Evolutionary conservation across 805 yeast species (phyloP).

Genomic region (Candida rishiriensis): DNA sequence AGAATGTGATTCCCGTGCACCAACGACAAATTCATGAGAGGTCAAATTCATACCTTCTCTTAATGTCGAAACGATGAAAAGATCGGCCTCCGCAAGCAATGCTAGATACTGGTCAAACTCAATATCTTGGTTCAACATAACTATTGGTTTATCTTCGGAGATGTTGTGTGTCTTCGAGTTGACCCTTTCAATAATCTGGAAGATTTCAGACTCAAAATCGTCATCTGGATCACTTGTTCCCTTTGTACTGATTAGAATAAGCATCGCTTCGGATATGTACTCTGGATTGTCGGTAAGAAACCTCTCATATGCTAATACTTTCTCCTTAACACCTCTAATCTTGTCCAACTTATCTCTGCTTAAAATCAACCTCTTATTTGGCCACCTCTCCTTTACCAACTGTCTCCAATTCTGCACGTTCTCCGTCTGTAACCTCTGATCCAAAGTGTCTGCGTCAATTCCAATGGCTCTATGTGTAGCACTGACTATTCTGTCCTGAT

Average conservation of each 20-base stretch:
- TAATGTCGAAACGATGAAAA: constrained; percentile 82
- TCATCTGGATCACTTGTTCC: constrained; percentile 44
- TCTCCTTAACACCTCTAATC: constrained; percentile 84
- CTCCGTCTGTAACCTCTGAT: constrained; percentile 38
- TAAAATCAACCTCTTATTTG: constrained; percentile 63
- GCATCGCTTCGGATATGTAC: constrained; percentile 60
- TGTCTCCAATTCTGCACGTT: constrained; percentile 60
- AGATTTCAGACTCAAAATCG: constrained; percentile 67
- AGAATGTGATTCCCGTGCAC: constrained; percentile 65
- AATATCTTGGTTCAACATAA: constrained; percentile 81
- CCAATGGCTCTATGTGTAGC: constrained; percentile 71
- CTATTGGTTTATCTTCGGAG: constrained; percentile 77
- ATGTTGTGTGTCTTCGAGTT: constrained; percentile 72
- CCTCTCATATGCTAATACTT: constrained; percentile 78
- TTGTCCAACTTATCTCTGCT: constrained; percentile 86
- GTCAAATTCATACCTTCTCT: constrained; percentile 97
- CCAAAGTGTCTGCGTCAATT: constrained; percentile 61
- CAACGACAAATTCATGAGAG: constrained; percentile 87
- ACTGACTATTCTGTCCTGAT: constrained; percentile 51
- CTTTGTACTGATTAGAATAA: constrained; percentile 80
- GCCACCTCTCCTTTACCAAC: constrained; percentile 77
- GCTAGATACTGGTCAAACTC: constrained; percentile 89
- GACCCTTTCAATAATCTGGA: constrained; percentile 77
- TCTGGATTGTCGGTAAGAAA: constrained; percentile 71
- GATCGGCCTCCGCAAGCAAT: constrained; percentile 76